phyloP scores from a whole-genome alignment of 495 filamentous ascomycete species.

The Xylaria grammica region DNA sequence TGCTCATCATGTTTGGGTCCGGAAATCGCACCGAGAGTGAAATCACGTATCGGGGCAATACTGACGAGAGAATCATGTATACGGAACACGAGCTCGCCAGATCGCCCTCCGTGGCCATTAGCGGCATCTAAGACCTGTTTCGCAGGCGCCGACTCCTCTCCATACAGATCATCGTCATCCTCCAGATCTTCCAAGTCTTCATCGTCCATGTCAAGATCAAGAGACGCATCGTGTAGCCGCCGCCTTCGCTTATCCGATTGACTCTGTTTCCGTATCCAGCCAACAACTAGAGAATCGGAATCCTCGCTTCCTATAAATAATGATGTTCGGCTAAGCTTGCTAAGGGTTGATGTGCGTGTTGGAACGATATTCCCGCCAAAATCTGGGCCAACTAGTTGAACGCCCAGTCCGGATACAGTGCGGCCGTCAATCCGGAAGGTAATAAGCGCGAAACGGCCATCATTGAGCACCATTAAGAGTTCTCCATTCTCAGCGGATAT shows the following conservation, averaged over 20 bases:
- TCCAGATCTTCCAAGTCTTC: constrained; percentile 62
- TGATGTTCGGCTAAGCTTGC: constrained; percentile 67
- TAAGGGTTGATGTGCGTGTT: constrained; percentile 70
- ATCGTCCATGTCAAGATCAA: constrained; percentile 58
- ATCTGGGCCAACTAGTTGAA: constrained; percentile 65
- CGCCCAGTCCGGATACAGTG: constrained; percentile 81
- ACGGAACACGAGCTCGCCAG: constrained; percentile 71
- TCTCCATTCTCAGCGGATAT: constrained; percentile 78
- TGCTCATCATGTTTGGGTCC: constrained; percentile 47
- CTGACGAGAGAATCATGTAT: constrained; percentile 78
- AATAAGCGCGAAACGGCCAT: constrained; percentile 75
- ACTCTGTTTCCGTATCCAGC: constrained; percentile 69
- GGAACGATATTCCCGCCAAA: constrained; percentile 65
- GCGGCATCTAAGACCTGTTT: constrained; percentile 23
- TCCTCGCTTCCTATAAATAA: constrained; percentile 87
- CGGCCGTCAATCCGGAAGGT: constrained; percentile 90
- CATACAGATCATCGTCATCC: constrained; percentile 66
- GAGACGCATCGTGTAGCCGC: constrained; percentile 38
- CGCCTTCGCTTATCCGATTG: constrained; percentile 59
- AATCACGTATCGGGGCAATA: constrained; percentile 75
- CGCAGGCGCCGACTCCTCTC: constrained; percentile 62
- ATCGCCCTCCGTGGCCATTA: constrained; percentile 40
- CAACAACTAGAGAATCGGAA: constrained; percentile 79
- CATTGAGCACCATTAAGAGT: constrained; percentile 79
- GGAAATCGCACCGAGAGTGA: constrained; percentile 32